Conservation (phyloP, 2,329 filamentous ascomycete genomes). For the Trichocomaceae sp. region DNA sequence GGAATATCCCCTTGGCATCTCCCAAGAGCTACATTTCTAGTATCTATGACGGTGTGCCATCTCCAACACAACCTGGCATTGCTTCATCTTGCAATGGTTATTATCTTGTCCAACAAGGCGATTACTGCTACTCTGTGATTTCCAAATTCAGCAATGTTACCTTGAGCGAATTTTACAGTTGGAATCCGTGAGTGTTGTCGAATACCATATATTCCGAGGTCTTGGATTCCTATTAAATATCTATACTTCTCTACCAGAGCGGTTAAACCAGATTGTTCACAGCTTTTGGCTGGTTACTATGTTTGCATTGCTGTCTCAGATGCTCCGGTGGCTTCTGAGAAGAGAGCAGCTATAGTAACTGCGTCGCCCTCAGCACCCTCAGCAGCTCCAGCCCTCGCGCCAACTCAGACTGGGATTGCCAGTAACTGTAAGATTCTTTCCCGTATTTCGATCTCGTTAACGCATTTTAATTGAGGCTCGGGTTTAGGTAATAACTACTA, state of each 20-base stretch:
- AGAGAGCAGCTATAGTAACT: neutral
- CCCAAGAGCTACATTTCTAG: neutral
- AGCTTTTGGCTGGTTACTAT: conserved; percentile 8
- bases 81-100: conserved; percentile 5
- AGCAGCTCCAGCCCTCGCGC: conserved; percentile 12
- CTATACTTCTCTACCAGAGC: neutral
- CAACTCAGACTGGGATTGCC: conserved; percentile 15
- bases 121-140: conserved; percentile 2
- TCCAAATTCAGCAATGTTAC: conserved; percentile 2
- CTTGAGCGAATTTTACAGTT: conserved; percentile 5
- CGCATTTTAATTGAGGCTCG: neutral
- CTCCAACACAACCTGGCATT: conserved; percentile 6
- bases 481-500: conserved; percentile 14
- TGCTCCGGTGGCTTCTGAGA: neutral
- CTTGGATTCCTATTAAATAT: neutral
- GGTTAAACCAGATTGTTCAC: conserved; percentile 11
- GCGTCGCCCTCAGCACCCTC: conserved; percentile 6
- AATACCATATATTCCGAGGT: neutral
- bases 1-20: neutral
- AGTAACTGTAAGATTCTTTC: conserved; percentile 8
- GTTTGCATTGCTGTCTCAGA: conserved; percentile 7
- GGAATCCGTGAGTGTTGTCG: conserved; percentile 8
- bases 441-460: neutral
- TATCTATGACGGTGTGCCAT: neutral
- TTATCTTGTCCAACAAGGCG: conserved; percentile 3